Percentiles rank a stretch among this genome's conserved stretches.
Evolutionary conservation across 148 eudicot genomes (phyloP).

Genomic region (Camellia lanceoleosa): DNA sequence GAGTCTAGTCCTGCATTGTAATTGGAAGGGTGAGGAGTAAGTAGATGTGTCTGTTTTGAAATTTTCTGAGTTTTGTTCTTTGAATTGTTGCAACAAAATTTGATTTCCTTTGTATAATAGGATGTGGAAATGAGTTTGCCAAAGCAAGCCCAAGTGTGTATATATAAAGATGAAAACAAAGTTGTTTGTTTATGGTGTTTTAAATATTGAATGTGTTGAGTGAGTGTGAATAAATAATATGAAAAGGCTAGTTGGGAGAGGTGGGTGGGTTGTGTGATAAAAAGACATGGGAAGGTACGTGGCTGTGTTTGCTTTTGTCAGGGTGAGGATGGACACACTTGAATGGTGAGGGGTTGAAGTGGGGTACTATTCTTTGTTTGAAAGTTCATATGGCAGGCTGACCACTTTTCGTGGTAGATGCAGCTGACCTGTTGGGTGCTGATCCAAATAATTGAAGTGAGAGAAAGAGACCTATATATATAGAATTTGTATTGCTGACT

Average conservation of each 20-base stretch:
- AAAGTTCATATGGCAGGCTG: constrained; percentile 4
- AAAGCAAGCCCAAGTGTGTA: background rate
- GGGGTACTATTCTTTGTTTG: background rate
- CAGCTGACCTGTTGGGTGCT: background rate
- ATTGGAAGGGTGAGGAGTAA: too few relatives aligned
- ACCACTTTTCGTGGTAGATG: background rate
- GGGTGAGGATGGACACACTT: background rate
- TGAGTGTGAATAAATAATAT: background rate
- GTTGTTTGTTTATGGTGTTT: too few relatives aligned
- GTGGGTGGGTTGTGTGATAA: background rate
- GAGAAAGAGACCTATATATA: background rate
- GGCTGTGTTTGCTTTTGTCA: background rate
- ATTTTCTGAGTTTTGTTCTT: too few relatives aligned
- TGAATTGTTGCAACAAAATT: constrained; percentile 3
- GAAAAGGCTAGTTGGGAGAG: background rate
- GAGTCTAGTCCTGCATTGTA: too few relatives aligned
- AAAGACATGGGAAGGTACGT: background rate
- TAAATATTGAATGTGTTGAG: too few relatives aligned
- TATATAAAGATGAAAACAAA: background rate
- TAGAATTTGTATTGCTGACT: constrained; percentile 1
- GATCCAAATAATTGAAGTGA: background rate
- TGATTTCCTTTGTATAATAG: background rate
- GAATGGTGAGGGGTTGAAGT: background rate
- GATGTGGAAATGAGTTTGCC: background rate
- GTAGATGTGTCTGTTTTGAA: too few relatives aligned